A percentile compares a stretch with the other conserved stretches of the same genome.
Evolutionary conservation across 352 stramenopile species (phyloP).

Genomic region (Hyaloperonospora brassicae): DNA sequence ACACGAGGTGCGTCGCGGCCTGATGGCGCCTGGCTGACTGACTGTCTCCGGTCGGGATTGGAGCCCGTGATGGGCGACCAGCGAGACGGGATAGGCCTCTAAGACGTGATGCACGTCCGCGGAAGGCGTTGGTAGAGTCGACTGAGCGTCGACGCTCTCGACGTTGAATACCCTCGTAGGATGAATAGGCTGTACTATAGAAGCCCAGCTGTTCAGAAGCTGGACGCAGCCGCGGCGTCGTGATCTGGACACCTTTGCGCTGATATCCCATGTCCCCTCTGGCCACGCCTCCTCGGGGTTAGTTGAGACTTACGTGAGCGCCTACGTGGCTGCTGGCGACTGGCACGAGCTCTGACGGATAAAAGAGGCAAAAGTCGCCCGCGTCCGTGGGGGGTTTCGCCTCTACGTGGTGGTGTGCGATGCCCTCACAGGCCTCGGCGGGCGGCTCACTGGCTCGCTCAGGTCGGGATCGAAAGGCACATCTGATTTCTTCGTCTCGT

Average conservation of each 20-base stretch:
- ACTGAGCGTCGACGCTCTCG: no score
- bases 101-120: no score
- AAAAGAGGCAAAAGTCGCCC: no score
- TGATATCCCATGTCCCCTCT: conserved; percentile 21
- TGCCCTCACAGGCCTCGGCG: not conserved
- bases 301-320: no score
- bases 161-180: conserved; percentile 2
- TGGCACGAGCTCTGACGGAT: no score
- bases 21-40: conserved; percentile 3
- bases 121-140: no score
- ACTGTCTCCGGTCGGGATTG: conserved; percentile 6
- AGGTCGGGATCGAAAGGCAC: conserved; percentile 16
- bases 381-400: no score
- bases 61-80: conserved; percentile 2
- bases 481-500: conserved; percentile 32
- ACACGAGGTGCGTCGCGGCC: no score
- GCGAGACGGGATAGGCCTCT: no score
- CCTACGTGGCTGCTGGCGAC: no score
- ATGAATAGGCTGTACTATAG: conserved; percentile 22
- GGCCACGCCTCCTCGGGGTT: no score
- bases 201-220: conserved; percentile 8
- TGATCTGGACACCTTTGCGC: conserved; percentile 13
- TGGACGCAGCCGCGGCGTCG: conserved; percentile 10
- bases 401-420: no score
- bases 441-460: conserved; percentile 9